Base-by-base conservation (phyloP, 345 rosid species). In the Laguncularia racemosa region DNA sequence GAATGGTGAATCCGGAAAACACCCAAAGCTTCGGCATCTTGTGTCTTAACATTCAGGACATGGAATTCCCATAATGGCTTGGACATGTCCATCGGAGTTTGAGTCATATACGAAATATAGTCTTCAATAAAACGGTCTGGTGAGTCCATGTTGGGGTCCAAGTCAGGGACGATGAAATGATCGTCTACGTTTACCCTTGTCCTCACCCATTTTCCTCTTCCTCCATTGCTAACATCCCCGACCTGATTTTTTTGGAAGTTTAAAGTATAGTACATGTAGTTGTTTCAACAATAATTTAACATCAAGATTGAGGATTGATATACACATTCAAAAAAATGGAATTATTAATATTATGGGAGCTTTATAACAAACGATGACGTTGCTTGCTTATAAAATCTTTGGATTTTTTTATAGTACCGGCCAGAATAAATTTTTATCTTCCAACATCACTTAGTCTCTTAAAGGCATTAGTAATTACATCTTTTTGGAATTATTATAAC, bases 1-100 rank as follows among this genome's bases (percentile, higher is more conserved):
- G 88, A 83, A 67, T 88, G 92, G 73, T 83, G 92, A 26, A 77
- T 49, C 52, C 83, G 57, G n/a, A 73, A 58, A 59, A 85, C 58
- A 33, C 55, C 70, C 1, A 71, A 44, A 2, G 76, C 57, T 43
- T 72, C 76, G 4, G 85, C 75, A 43, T 71, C 72, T 2, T 50
- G 28, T 20, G 73, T 72, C 33, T 13, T 49, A 14, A 76, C 11
- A 57, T 72, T 77, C 45, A 80, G 67, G 61, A 80, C 52, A 46
- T 74, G 85, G 48, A 70, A 16, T 49, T 80, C 82, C 79, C 80
- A 74, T 40, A 77, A 61, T 1, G 81, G 84, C 51, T 64, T 60
- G 3, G 84, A 61, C 46, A 14, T 11, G 56, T 61, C 60, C 14
- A 74, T 59, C 1, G 55, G 52, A 17, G 66, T 71, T 50, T 49